These are phyloP conservation scores for Zygosaccharomyces siamensis DNA, from an alignment of 805 yeast genomes.

Conservation along the genomic window DNA sequence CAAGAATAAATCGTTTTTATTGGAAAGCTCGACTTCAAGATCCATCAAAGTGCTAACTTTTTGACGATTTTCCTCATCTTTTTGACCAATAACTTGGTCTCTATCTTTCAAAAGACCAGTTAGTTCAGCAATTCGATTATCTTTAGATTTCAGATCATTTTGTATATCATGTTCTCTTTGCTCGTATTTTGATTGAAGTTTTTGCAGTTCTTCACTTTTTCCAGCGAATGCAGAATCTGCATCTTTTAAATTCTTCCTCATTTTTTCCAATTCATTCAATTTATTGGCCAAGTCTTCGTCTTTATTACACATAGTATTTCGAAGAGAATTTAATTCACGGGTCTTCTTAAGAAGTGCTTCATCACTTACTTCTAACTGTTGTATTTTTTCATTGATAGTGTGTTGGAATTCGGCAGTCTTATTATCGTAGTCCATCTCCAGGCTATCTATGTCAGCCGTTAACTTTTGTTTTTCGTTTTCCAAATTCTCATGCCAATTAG, in stretches of 20 bases:
- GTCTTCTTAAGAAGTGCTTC: background rate
- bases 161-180: slow-evolving; percentile 1
- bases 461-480: slow-evolving; percentile 8
- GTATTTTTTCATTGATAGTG: background rate
- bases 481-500: slow-evolving; percentile 5
- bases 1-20: background rate
- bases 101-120: background rate
- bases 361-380: background rate
- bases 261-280: background rate
- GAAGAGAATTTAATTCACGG: background rate
- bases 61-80: background rate
- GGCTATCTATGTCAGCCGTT: background rate
- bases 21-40: background rate
- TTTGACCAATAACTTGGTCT: background rate
- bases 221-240: slow-evolving; percentile 5
- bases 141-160: slow-evolving; percentile 1
- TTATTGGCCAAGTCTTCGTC: slow-evolving; percentile 4
- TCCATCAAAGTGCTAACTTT: background rate
- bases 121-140: background rate
- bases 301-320: slow-evolving; percentile 1
- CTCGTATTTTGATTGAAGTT: background rate
- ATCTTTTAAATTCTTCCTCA: slow-evolving; percentile 5
- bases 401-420: slow-evolving; percentile 1
- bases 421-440: slow-evolving; percentile 3
- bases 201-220: background rate